Base-by-base conservation (phyloP, 495 filamentous ascomycete genomes). In the Amphirosellinia nigrospora region DNA sequence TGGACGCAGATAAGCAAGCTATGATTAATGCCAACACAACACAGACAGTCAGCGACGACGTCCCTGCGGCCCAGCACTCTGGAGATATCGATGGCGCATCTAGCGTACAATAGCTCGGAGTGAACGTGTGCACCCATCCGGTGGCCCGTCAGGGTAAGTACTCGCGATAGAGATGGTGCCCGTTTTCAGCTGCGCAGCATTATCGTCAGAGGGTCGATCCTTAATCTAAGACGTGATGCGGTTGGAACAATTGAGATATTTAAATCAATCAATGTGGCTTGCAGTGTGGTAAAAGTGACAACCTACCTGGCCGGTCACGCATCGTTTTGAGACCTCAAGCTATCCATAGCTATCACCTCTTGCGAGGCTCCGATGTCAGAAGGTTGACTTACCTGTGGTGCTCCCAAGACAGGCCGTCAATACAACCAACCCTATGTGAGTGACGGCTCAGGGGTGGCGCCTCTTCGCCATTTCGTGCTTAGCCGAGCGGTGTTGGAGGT, bases 141-240 rank as follows among this genome's bases (percentile, higher is more conserved):
- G 21, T 65, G 19, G 13, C 46, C n/a, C 16, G 45, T 32, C 15
- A 13, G 45, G 61, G 41, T 50, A 64, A 9, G 46, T 53, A 28
- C 53, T 39, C 39, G 45, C 63, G 45, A 30, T 8, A 32, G 32
- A n/a, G n/a, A n/a, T 32, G 28, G 58, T n/a, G 28, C 23, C 21
- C n/a, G 53, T 52, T 43, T 28, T 69, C 66, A 69, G 66, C 56
- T 56, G 66, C 66, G 30, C 32, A 15, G 56, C 56, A 52, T 62
- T 53, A 38, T 68, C 53, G 34, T 52, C 66, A 6, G 38, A 46
- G 32, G 19, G 23, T 59, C 15, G 38, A n/a, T 36, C 23, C 46
- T 46, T 39, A 48, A 28, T 39, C n/a, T 62, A 53, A 34, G 34
- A 52, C 11, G 30, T 11, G 66, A 43, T 30, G 66, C 4, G 8